Base-by-base conservation (phyloP, 257 asterid genomes). In the Capsicum pubescens region DNA sequence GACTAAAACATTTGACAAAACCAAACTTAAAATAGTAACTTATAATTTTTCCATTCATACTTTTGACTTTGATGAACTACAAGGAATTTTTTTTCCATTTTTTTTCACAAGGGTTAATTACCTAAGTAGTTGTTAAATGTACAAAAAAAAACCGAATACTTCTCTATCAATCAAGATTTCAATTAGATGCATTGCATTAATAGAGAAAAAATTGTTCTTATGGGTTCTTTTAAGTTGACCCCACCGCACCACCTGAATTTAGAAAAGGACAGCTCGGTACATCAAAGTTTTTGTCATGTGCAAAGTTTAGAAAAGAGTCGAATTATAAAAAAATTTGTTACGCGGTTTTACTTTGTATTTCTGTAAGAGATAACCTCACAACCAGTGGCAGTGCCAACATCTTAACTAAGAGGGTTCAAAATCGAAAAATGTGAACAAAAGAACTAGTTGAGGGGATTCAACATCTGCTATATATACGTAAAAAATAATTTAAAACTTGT, bases 1-100 rank as follows among this genome's bases (percentile, higher is more conserved):
- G 81, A 21, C 61, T 21, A 19, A 50, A 50, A 21, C 59, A 5
- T 48, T 48, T 72, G 42, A 48, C 5, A 48, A 48, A 72, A 19
- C 6, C 80, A 74, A 50, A 59, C 60, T 74, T 50, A 21, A 74
- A 74, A 21, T 6, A 50, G 81, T 74, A 11, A 12, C 44, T 26
- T 6, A 74, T 74, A 63, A 19, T 55, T 5, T 52, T 16, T 7
- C 21, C 46, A 21, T 76, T 12, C 42, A 76, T 12, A 2, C 1
- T 74, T 52, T 76, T 76, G 46, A 50, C 81, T 76, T 76, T 76
- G 59, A 74, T 19, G 81, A 72, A 46, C 58, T n/a, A 72, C 4
- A 74, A 19, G 46, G 61, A 12, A 21, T 74, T 35, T 11, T 46
- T 72, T 72, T 59, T 17, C 0, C 16, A 1, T 7, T 54, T 21